Percentiles rank a stretch among this genome's conserved stretches.
Conservation (phyloP, 2,329 filamentous ascomycete genomes). For the Ophiostoma quercus region DNA sequence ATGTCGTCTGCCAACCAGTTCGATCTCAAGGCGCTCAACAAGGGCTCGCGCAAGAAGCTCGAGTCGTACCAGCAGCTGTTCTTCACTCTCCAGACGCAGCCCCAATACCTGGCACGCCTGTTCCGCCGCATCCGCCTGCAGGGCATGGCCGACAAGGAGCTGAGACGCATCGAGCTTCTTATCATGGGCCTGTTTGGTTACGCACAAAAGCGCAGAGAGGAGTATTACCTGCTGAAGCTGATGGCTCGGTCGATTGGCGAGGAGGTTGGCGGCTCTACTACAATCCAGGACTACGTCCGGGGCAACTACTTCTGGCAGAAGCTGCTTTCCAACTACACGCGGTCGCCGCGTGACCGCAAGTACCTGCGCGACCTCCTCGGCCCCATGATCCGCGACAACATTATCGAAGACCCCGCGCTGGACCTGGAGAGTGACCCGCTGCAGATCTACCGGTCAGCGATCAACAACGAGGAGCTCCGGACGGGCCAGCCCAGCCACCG, state of each 20-base stretch:
- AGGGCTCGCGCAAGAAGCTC: slow-evolving; percentile 89
- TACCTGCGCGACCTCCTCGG: slow-evolving; percentile 84
- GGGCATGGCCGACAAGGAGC: slow-evolving; percentile 83
- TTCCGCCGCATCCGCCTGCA: slow-evolving; percentile 80
- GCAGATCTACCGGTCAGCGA: slow-evolving; percentile 91
- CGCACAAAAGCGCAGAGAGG: slow-evolving; percentile 91
- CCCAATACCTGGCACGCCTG: slow-evolving; percentile 84
- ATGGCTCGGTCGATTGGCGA: slow-evolving; percentile 77
- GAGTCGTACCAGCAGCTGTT: slow-evolving; percentile 97
- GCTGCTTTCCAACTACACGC: slow-evolving; percentile 78
- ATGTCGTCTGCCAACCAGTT: slow-evolving; percentile 88
- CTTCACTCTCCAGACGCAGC: slow-evolving; percentile 93
- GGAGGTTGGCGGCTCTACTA: slow-evolving; percentile 68
- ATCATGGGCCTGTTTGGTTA: slow-evolving; percentile 97
- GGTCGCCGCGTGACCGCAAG: slow-evolving; percentile 86
- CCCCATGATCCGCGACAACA: slow-evolving; percentile 80
- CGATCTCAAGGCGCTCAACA: slow-evolving; percentile 95
- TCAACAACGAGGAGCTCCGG: slow-evolving; percentile 94
- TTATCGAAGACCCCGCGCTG: slow-evolving; percentile 83
- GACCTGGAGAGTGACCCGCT: slow-evolving; percentile 96
- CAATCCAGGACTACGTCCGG: slow-evolving; percentile 77
- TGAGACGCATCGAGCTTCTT: slow-evolving; percentile 83
- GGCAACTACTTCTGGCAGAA: slow-evolving; percentile 93
- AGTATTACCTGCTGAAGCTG: slow-evolving; percentile 92
- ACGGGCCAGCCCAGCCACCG: slow-evolving; percentile 80